phyloP scores from a whole-genome alignment of 2,329 filamentous ascomycete species.

The Aspergillus neoniger region DNA sequence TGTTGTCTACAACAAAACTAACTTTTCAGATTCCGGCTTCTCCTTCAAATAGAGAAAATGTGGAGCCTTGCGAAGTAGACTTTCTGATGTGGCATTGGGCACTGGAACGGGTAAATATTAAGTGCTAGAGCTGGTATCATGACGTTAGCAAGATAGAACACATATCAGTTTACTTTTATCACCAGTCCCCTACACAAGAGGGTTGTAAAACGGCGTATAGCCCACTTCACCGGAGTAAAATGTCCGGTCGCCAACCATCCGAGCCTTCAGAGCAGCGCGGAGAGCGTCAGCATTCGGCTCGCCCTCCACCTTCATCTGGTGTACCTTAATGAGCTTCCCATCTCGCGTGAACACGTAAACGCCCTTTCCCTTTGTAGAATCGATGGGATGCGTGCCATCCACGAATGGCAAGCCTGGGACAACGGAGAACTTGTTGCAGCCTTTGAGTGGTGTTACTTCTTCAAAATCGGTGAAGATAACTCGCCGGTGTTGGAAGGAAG shows the following conservation, averaged over 20 bases:
- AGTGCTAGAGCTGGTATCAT: conserved; percentile 20
- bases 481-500: conserved; percentile 33
- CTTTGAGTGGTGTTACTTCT: conserved; percentile 31
- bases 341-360: conserved; percentile 43
- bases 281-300: conserved; percentile 38
- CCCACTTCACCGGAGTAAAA: conserved; percentile 28
- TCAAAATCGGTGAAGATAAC: conserved; percentile 43
- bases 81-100: neutral
- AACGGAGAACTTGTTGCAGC: conserved; percentile 29
- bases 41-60: conserved; percentile 21
- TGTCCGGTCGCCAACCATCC: conserved; percentile 36
- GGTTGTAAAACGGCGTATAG: conserved; percentile 38
- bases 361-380: conserved; percentile 28
- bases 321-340: conserved; percentile 37
- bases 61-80: neutral
- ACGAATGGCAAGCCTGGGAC: conserved; percentile 43
- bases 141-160: conserved; percentile 19
- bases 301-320: conserved; percentile 45
- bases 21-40: conserved; percentile 37
- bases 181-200: conserved; percentile 27
- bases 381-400: conserved; percentile 28
- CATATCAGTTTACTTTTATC: conserved; percentile 7
- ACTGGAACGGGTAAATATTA: neutral
- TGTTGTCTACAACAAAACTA: conserved; percentile 7
- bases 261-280: conserved; percentile 43